Conservation (phyloP, 2,329 filamentous ascomycete species). For the Trichophyton mentagrophytes region DNA sequence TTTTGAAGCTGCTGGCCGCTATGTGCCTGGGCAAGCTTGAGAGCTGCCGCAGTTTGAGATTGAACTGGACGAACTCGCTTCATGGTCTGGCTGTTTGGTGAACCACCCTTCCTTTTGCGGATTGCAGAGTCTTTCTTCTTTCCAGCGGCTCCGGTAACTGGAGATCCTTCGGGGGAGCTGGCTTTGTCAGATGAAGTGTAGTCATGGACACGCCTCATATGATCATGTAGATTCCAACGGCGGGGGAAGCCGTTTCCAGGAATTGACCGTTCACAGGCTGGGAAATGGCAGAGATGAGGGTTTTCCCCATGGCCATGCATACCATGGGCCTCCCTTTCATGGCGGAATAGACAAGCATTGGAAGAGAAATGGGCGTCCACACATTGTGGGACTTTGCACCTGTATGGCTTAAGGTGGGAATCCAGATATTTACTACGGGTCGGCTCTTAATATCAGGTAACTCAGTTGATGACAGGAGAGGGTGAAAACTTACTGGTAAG, state of each 20-base stretch:
- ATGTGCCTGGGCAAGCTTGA: slow-evolving; percentile 25
- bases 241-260: slow-evolving; percentile 82
- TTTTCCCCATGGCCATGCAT: slow-evolving; percentile 92
- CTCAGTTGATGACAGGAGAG: not conserved
- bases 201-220: slow-evolving; percentile 89
- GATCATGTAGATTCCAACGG: slow-evolving; percentile 90
- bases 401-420: slow-evolving; percentile 91
- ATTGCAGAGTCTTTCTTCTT: slow-evolving; percentile 28
- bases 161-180: slow-evolving; percentile 31
- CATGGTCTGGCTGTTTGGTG: slow-evolving; percentile 28
- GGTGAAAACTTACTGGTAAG: slow-evolving; percentile 69
- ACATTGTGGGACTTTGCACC: slow-evolving; percentile 76
- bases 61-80: slow-evolving; percentile 32
- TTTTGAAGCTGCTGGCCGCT: slow-evolving; percentile 31
- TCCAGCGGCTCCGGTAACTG: slow-evolving; percentile 17
- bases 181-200: slow-evolving; percentile 36
- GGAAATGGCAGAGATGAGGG: slow-evolving; percentile 77
- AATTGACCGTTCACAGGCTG: slow-evolving; percentile 72
- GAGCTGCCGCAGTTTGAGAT: slow-evolving; percentile 23
- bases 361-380: slow-evolving; percentile 84
- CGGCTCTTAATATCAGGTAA: slow-evolving; percentile 13
- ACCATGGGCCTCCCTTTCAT: slow-evolving; percentile 90
- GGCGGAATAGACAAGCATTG: slow-evolving; percentile 83
- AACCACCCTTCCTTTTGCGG: slow-evolving; percentile 28
- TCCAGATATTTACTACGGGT: slow-evolving; percentile 81